These are phyloP conservation scores for Yarrowia galli DNA, from an alignment of 1,139 yeast species.

Conservation along the genomic window DNA sequence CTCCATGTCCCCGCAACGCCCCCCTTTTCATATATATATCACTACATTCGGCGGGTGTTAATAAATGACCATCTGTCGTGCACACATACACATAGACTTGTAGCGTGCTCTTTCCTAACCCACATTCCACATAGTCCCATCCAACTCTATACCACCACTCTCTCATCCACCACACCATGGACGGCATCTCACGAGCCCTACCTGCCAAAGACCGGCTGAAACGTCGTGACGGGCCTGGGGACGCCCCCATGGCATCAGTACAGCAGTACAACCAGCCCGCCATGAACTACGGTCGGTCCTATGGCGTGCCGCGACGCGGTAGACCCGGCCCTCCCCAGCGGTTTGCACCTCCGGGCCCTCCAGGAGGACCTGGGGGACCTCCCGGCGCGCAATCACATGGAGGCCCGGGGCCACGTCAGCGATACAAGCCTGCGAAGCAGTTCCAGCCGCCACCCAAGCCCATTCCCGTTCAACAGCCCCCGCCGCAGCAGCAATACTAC, in stretches of 20 bases:
- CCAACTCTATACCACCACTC: constrained; percentile 11
- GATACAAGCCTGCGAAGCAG: constrained; percentile 28
- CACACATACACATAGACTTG: no score
- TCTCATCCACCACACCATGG: constrained; percentile 26
- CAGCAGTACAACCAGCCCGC: constrained; percentile 34
- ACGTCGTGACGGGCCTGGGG: constrained; percentile 33
- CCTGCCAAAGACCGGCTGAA: constrained; percentile 36
- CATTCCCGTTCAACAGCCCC: constrained; percentile 1
- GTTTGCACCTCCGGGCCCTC: constrained; percentile 27
- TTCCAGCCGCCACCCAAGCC: constrained; percentile 18
- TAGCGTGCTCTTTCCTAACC: constrained; percentile 22
- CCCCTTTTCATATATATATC: no score
- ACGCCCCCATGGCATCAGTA: constrained; percentile 28
- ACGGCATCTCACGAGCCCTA: constrained; percentile 34
- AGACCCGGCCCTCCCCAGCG: constrained; percentile 18
- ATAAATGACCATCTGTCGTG: no score
- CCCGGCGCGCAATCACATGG: constrained; percentile 21
- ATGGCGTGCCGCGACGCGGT: constrained; percentile 36
- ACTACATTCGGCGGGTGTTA: no score
- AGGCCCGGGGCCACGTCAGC: constrained; percentile 30
- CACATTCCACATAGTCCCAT: constrained; percentile 30
- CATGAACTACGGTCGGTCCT: constrained; percentile 34
- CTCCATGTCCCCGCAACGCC: no score
- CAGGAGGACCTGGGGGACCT: background rate
- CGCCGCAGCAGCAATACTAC: constrained; percentile 13